Evolutionary conservation across 1,284 basidiomycete genomes (phyloP), one percentile per base, ranked within the genome.

Genomic region (Tranzscheliella williamsii): DNA sequence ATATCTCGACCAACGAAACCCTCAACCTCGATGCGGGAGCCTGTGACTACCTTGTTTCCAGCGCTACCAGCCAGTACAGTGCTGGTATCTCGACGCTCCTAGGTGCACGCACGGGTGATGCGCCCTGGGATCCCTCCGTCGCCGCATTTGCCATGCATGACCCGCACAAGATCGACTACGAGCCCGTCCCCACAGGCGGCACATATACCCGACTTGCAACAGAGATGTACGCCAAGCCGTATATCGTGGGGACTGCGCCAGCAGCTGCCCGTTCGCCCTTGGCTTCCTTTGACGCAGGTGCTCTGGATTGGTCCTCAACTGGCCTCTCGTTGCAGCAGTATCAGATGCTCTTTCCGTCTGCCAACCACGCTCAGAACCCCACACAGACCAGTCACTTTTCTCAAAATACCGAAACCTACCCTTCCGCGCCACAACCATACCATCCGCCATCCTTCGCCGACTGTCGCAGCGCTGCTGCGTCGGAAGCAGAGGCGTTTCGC

Each of bases 1-100:
- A 49, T 23, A 36, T 57, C 5, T 52, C 53, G 24, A 20, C 36
- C 3, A 45, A 48, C 9, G 60, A 63, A 24, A 48, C 52, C 6
- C 48, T 56, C 36, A 41, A 49, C 23, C 38, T 56, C 24, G 60
- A 63, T 21, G 60, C 49, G 2, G 60, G 44, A 12, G 60, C 60
- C 13, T 63, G 60, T 27, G 60, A 63, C 24, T 53, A 63, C 34
- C 22, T 42, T 17, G 5, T 47, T 1, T 39, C 29, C 18, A 34
- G 8, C 11, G 32, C 13, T 11, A 9, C 9, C 11, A n/a, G n/a
- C 9, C 11, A 9, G 9, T 9, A n/a, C 9, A n/a, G 11, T 29
- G 27, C 9, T 29, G 27, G 27, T n/a, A 29, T 29, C 9, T 34
- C 18, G 8, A 18, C 11, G 11, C 11, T 17, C 32, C 9, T 29